A percentile compares a stretch with the other conserved stretches of the same genome.
phyloP scores from a whole-genome alignment of 139 green algal genomes.

The Volvox reticuliferus region DNA sequence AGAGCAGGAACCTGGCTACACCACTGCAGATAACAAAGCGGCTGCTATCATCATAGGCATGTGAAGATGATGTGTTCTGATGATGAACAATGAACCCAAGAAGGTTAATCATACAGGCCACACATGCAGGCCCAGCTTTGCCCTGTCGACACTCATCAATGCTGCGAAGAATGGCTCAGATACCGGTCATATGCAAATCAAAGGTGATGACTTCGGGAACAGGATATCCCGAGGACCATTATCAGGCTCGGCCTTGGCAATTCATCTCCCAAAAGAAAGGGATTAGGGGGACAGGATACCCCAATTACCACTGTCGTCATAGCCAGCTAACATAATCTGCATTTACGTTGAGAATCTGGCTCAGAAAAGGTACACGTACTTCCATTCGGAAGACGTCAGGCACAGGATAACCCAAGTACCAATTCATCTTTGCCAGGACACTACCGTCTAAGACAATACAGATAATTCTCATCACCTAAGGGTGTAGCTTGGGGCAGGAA shows the following conservation, averaged over 20 bases:
- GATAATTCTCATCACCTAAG: too few relatives aligned
- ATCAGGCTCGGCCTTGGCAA: too few relatives aligned
- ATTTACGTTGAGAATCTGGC: too few relatives aligned
- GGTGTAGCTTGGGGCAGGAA: background rate
- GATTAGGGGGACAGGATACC: slow-evolving; percentile 22
- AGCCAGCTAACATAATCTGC: too few relatives aligned
- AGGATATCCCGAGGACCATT: background rate
- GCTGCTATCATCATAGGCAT: slow-evolving; percentile 39
- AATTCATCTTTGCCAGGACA: too few relatives aligned
- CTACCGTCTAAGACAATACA: too few relatives aligned
- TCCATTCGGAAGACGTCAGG: background rate
- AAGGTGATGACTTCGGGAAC: background rate
- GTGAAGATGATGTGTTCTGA: too few relatives aligned
- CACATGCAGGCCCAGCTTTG: too few relatives aligned
- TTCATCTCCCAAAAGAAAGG: too few relatives aligned
- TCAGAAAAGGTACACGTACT: background rate
- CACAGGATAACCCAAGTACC: too few relatives aligned
- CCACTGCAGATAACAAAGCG: slow-evolving; percentile 21
- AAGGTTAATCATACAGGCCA: too few relatives aligned
- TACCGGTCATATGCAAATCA: background rate
- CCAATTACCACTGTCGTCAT: background rate
- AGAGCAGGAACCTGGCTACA: slow-evolving; percentile 37
- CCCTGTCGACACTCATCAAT: background rate
- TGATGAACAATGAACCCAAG: too few relatives aligned
- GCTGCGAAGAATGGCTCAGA: background rate